Percentiles rank a stretch among this genome's conserved stretches.
phyloP scores from a whole-genome alignment of 805 yeast genomes.

The Myxozyma neotropica region DNA sequence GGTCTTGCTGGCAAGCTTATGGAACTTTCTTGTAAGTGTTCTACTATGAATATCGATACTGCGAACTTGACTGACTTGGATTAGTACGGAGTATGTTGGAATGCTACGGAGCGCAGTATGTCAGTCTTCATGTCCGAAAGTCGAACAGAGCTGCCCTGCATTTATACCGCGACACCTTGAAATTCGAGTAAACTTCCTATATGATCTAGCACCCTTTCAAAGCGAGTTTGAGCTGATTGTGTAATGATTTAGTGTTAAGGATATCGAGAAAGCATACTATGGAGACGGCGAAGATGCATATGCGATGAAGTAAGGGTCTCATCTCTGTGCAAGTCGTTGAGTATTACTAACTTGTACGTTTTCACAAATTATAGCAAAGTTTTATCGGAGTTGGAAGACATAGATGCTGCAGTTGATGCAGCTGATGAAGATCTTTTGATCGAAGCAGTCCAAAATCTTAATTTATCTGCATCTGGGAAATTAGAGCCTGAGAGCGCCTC shows the following conservation, averaged over 20 bases:
- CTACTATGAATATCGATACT: background rate
- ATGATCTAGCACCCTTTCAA: too few relatives aligned
- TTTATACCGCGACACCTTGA: conserved; percentile 80
- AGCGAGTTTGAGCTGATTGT: background rate
- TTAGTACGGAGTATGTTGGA: conserved; percentile 73
- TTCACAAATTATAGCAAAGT: conserved; percentile 16
- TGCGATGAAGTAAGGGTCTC: conserved; percentile 74
- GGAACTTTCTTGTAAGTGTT: conserved; percentile 62
- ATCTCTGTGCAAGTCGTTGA: background rate
- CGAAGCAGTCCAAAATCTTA: conserved; percentile 28
- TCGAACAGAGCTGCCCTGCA: conserved; percentile 93
- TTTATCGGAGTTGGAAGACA: conserved; percentile 18
- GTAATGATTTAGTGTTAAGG: conserved; percentile 51
- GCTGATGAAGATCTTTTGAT: conserved; percentile 24
- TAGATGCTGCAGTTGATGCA: conserved; percentile 20
- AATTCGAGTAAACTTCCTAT: conserved; percentile 54
- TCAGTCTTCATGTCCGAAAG: conserved; percentile 89
- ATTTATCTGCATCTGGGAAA: conserved; percentile 19
- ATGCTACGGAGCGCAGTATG: conserved; percentile 77
- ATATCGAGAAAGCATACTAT: conserved; percentile 84
- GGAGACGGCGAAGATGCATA: conserved; percentile 98
- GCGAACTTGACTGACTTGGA: background rate
- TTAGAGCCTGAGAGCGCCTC: background rate
- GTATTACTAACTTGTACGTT: background rate
- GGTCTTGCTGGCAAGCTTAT: conserved; percentile 91